Conservation (phyloP, 805 yeast genomes). For the Kuraishia ogatae region DNA sequence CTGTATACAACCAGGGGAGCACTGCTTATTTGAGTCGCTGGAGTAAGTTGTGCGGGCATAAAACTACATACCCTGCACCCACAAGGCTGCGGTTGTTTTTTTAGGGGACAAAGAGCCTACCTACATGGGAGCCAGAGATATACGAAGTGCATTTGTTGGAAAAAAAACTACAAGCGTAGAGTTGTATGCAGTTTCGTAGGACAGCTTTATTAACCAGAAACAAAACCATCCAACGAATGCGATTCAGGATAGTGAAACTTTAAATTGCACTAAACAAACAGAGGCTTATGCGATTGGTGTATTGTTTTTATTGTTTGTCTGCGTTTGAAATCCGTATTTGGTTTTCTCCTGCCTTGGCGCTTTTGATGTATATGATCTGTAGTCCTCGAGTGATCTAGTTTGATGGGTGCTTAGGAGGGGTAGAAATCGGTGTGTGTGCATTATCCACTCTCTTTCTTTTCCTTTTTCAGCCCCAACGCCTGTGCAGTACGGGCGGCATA, state of each 20-base stretch:
- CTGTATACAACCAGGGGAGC: no score
- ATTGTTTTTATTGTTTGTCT: not conserved
- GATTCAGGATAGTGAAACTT: not conserved
- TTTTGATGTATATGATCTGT: not conserved
- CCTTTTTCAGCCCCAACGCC: not conserved
- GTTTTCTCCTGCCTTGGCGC: not conserved
- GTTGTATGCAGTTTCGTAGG: not conserved
- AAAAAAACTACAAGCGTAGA: not conserved
- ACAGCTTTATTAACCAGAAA: not conserved
- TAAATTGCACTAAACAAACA: not conserved
- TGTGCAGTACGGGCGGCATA: not conserved
- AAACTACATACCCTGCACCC: no score
- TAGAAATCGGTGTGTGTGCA: no score
- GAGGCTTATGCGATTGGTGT: no score
- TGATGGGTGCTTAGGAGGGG: not conserved
- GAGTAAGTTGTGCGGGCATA: no score
- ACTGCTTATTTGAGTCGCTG: no score
- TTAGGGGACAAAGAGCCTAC: no score
- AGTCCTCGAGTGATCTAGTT: not conserved
- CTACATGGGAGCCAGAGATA: not conserved
- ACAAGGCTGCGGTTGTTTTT: no score
- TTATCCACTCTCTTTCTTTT: no score
- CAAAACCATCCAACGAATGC: not conserved
- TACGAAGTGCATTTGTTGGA: not conserved
- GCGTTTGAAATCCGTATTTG: not conserved